Base-by-base conservation (phyloP, 2,329 filamentous ascomycete species). In the Grosmannia serpens region DNA sequence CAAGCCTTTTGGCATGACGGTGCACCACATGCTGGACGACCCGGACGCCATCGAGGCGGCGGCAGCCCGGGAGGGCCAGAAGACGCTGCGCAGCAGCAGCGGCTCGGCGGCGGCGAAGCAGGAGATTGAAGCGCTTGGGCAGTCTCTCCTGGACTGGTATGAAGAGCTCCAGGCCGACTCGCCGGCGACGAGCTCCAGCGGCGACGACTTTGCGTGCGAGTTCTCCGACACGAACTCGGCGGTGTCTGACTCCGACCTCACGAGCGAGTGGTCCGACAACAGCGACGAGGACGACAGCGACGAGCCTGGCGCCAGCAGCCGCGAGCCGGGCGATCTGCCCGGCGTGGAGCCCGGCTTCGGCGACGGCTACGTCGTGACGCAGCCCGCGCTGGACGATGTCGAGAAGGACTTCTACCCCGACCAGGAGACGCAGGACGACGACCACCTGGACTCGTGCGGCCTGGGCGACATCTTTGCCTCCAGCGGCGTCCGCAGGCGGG, bases 11-110 rank as follows among this genome's bases (percentile, higher is more conserved):
- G 92, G 92, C 15, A 94, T 97, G 89, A 96, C 90, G 26, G 92
- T 97, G 0, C 92, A 97, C 67, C 92, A 97, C 70, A 92, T 97
- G 84, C 82, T 97, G 2, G 92, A 96, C 75, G 81, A 85, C 59
- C 82, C 81, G 1, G 80, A 81, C 4, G 70, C 72, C 26, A 66
- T 62, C 0, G 51, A 61, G 60, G 50, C 63, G 26, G 62, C 62
- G 15, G 64, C 62, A 8, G 56, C 50, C 27, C 54, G 60, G 7
- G 62, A 60, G 1, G 35, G 55, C 33, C 59, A 61, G 24, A 57
- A 59, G 29, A 62, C 27, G 63, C 70, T 49, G 31, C 62, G 64
- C 1, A 62, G 64, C 60, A 63, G 62, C 50, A 61, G 64, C 50
- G 61, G 64, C 64, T 55, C 70, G 67, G 51, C 56, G 9, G 58